Evolutionary conservation across 768 basidiomycete species (phyloP).

Genomic region (Hemileccinum impolitum): DNA sequence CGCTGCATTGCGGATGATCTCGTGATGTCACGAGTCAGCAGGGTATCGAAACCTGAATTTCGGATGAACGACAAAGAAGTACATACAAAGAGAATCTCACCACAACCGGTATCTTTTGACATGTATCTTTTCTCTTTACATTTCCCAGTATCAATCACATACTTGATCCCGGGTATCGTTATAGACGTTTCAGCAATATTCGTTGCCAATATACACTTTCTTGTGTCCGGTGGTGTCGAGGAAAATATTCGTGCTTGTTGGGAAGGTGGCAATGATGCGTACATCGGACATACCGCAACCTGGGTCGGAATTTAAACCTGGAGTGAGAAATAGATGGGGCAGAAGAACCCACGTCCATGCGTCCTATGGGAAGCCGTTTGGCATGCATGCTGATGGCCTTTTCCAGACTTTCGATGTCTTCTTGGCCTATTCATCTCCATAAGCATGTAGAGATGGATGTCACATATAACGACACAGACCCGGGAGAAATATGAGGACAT

Average conservation of each 20-base stretch:
- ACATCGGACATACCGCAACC: slow-evolving; percentile 80
- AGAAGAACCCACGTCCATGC: slow-evolving; percentile 42
- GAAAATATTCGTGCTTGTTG: slow-evolving; percentile 80
- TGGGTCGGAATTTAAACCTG: slow-evolving; percentile 27
- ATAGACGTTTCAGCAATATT: slow-evolving; percentile 99
- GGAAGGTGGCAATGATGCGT: slow-evolving; percentile 75
- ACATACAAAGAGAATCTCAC: slow-evolving; percentile 31
- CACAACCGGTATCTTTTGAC: slow-evolving; percentile 64
- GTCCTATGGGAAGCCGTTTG: slow-evolving; percentile 60
- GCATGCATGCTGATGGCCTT: slow-evolving; percentile 69
- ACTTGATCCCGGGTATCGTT: slow-evolving; percentile 93
- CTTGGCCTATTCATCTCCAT: slow-evolving; percentile 62
- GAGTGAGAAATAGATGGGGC: neutral
- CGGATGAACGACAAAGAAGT: neutral
- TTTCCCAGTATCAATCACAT: slow-evolving; percentile 94
- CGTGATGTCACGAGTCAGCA: slow-evolving; percentile 78
- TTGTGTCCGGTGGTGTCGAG: slow-evolving; percentile 57
- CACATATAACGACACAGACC: slow-evolving; percentile 38
- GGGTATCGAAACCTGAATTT: slow-evolving; percentile 76
- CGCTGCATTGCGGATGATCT: slow-evolving; percentile 91
- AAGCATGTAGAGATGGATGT: neutral
- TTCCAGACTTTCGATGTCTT: slow-evolving; percentile 89
- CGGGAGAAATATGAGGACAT: slow-evolving; percentile 92
- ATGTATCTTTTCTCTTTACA: slow-evolving; percentile 93
- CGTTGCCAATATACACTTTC: slow-evolving; percentile 94